Conservation (phyloP, 257 asterid genomes). For the Scutellaria minor region DNA sequence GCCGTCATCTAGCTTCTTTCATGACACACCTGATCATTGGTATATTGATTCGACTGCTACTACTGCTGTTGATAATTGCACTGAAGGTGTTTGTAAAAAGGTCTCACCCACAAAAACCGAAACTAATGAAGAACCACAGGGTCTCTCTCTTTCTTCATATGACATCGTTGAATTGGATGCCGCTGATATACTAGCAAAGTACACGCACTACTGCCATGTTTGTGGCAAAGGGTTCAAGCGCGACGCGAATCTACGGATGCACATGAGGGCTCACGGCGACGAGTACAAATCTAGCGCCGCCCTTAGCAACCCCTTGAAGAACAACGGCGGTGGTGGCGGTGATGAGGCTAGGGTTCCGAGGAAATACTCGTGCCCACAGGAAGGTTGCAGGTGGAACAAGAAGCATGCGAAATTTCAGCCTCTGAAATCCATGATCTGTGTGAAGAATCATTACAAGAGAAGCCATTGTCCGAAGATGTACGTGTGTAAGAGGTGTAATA, state of each 20-base stretch:
- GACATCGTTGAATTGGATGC: slow-evolving; percentile 73
- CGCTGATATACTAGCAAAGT: slow-evolving; percentile 75
- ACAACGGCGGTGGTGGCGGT: neutral
- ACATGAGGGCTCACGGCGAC: slow-evolving; percentile 92
- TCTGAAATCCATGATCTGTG: slow-evolving; percentile 77
- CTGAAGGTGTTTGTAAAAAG: slow-evolving; percentile 25
- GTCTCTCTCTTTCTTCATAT: neutral
- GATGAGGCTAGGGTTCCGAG: slow-evolving; percentile 2
- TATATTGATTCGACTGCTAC: slow-evolving; percentile 19
- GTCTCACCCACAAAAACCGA: slow-evolving; percentile 35
- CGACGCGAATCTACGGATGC: slow-evolving; percentile 87
- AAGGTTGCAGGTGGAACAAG: slow-evolving; percentile 80
- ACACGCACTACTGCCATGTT: slow-evolving; percentile 75
- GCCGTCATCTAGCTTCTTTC: slow-evolving; percentile 38
- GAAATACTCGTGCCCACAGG: slow-evolving; percentile 84
- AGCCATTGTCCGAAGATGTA: slow-evolving; percentile 91
- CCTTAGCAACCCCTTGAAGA: slow-evolving; percentile 60
- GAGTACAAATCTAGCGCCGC: slow-evolving; percentile 76
- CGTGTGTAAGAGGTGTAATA: slow-evolving; percentile 66
- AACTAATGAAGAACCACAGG: neutral
- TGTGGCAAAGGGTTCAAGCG: slow-evolving; percentile 90
- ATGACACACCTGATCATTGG: slow-evolving; percentile 43
- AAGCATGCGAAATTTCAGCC: slow-evolving; percentile 74
- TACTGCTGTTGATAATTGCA: neutral
- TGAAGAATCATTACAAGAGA: slow-evolving; percentile 80